phyloP scores from a whole-genome alignment of 2,329 filamentous ascomycete genomes.

The Pseudogymnoascus sp. region DNA sequence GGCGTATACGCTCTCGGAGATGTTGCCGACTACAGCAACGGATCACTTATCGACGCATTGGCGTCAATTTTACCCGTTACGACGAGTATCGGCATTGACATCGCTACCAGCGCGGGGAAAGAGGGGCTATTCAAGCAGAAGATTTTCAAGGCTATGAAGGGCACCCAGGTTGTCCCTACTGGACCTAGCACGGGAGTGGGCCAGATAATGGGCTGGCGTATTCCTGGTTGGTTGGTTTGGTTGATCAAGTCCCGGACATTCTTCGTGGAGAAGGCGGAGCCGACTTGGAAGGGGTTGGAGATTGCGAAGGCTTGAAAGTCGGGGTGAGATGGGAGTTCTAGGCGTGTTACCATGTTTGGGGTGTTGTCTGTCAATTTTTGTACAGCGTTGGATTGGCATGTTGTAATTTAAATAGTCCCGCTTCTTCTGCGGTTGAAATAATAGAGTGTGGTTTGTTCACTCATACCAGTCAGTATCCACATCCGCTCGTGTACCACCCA shows the following conservation, averaged over 20 bases:
- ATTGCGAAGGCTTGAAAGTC: neutral
- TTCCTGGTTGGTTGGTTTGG: constrained; percentile 33
- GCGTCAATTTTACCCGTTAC: constrained; percentile 33
- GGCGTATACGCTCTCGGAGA: constrained; percentile 44
- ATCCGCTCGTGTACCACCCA: neutral
- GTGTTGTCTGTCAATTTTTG: neutral
- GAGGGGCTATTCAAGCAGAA: constrained; percentile 18
- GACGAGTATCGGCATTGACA: constrained; percentile 40
- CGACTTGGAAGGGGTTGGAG: constrained; percentile 12
- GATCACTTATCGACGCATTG: constrained; percentile 35
- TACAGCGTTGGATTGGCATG: neutral
- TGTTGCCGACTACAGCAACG: constrained; percentile 35
- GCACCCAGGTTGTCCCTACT: constrained; percentile 33
- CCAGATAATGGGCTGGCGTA: constrained; percentile 29
- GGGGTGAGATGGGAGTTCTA: neutral
- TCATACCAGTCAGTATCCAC: neutral
- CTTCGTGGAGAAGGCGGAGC: constrained; percentile 26
- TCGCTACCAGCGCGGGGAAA: constrained; percentile 21
- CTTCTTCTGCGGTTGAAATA: neutral
- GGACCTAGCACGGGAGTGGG: constrained; percentile 34
- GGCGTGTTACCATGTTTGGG: neutral
- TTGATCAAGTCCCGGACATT: constrained; percentile 32
- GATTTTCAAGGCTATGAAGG: constrained; percentile 27
- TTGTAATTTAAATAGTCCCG: neutral
- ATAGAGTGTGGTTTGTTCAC: neutral